These are phyloP conservation scores for Aspergillus wentii DNA, from an alignment of 495 filamentous ascomycete genomes.

Conservation along the genomic window DNA sequence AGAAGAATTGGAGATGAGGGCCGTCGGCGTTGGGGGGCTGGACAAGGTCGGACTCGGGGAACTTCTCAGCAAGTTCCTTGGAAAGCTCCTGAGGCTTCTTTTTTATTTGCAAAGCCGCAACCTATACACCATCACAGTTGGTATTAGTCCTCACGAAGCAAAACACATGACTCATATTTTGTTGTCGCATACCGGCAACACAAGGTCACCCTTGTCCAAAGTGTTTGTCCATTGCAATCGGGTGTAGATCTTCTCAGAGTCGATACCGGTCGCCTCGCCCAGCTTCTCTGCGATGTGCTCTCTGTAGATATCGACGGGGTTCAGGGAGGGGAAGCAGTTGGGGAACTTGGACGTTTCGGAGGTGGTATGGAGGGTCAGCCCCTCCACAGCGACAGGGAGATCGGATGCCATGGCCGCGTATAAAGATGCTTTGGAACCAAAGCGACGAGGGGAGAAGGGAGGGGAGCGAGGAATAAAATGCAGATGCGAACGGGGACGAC, in stretches of 20 bases:
- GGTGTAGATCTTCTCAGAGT: conserved; percentile 69
- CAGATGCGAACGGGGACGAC: conserved; percentile 6
- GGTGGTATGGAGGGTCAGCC: conserved; percentile 36
- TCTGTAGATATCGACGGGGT: conserved; percentile 86
- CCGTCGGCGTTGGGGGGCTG: conserved; percentile 58
- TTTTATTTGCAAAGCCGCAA: conserved; percentile 76
- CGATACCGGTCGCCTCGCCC: conserved; percentile 66
- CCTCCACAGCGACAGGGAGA: conserved; percentile 33
- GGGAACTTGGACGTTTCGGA: conserved; percentile 34
- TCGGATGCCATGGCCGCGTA: conserved; percentile 30
- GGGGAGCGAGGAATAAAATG: conserved; percentile 14
- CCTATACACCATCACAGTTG: conserved; percentile 17
- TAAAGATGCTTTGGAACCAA: conserved; percentile 6
- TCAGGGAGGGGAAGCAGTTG: conserved; percentile 59
- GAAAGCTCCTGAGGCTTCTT: conserved; percentile 72
- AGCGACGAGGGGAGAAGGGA: conserved; percentile 2
- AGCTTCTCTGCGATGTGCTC: conserved; percentile 74
- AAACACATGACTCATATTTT: background rate
- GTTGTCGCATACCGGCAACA: conserved; percentile 55
- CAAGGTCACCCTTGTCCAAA: conserved; percentile 85
- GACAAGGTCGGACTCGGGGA: conserved; percentile 72
- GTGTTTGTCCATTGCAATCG: conserved; percentile 76
- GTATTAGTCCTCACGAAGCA: conserved; percentile 1
- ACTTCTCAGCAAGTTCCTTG: conserved; percentile 68
- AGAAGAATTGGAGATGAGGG: conserved; percentile 79